Base-by-base conservation (phyloP, 2,329 filamentous ascomycete species). In the Coleophoma cylindrospora region DNA sequence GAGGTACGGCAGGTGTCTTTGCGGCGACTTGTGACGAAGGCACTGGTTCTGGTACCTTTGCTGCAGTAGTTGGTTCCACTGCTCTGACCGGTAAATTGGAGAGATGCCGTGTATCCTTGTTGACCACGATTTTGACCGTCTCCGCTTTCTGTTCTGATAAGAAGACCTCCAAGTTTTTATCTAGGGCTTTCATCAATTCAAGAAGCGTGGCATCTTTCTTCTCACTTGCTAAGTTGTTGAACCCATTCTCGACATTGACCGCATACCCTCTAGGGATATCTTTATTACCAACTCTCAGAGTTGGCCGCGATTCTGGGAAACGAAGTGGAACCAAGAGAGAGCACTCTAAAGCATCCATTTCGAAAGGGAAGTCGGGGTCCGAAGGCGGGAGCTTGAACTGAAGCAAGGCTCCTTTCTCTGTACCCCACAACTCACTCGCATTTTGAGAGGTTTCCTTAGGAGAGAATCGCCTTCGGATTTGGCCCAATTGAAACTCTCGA, bases 341-440 rank as follows among this genome's bases (percentile, higher is more conserved):
- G 64, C 87, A 91, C 38, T 87, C 75, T 33, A 94, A 72, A 37
- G 77, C 72, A 22, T 82, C 76, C 62, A 92, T 72, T 54, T 91
- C 86, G 66, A 89, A 92, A 1, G 89, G 86, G 60, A 94, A 92
- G 62, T 94, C 89, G 0, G 89, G 89, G 63, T 94, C 89, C 6
- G 88, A 90, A 5, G 89, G 89, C 12, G 69, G 70, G 54, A 94
- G 69, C 47, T 74, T 80, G 66, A 92, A 88, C 10, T 73, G 68
- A 37, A 91, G 67, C 14, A 78, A 74, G 0, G 79, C 81, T 15
- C 49, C 48, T 45, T 57, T 56, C 33, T 38, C 44, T 22, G 40
- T 34, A n/a, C 15, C 40, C 33, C 22, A 45, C 70, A 73, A 14
- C 17, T 45, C 41, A 50, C 34, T 38, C 12, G 41, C 43, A 40